Evolutionary conservation across 495 filamentous ascomycete genomes (phyloP).

Genomic region (Peziza echinospora): DNA sequence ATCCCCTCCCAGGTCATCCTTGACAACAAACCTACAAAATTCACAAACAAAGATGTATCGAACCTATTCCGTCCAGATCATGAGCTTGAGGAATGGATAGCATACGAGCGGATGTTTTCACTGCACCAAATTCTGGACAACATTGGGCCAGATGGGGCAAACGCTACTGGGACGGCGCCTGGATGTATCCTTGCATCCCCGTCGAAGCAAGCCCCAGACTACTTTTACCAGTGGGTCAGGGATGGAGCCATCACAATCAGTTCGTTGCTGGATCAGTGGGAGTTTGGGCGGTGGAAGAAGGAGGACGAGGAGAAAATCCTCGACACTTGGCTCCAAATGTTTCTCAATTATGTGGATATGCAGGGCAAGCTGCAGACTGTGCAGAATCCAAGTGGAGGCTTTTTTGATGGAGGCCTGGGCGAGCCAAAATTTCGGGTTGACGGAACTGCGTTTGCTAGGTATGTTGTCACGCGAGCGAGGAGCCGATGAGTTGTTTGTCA

Average conservation of each 20-base stretch:
- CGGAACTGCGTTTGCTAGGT: conserved; percentile 26
- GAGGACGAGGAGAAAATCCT: conserved; percentile 5
- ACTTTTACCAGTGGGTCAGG: conserved; percentile 39
- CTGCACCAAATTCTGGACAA: conserved; percentile 36
- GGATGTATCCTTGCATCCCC: conserved; percentile 37
- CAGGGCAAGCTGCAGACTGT: conserved; percentile 32
- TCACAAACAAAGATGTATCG: too few species aligned
- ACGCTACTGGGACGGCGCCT: conserved; percentile 24
- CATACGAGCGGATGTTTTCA: conserved; percentile 21
- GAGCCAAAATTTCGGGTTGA: conserved; percentile 40
- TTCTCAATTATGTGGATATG: conserved; percentile 33
- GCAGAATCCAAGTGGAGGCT: conserved; percentile 32
- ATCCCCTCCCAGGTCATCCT: too few species aligned
- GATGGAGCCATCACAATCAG: conserved; percentile 36
- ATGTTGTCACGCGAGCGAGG: not conserved
- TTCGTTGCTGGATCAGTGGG: conserved; percentile 31
- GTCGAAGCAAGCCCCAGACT: conserved; percentile 31
- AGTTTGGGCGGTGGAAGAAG: conserved; percentile 1
- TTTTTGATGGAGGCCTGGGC: conserved; percentile 30
- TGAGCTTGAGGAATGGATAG: conserved; percentile 21
- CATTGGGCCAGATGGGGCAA: conserved; percentile 30
- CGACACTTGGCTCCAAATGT: conserved; percentile 21
- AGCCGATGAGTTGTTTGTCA: not conserved
- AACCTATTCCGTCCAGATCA: too few species aligned
- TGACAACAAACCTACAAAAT: too few species aligned